Base-by-base conservation (phyloP, 2,329 filamentous ascomycete species). In the Sporothrix variecibatus region DNA sequence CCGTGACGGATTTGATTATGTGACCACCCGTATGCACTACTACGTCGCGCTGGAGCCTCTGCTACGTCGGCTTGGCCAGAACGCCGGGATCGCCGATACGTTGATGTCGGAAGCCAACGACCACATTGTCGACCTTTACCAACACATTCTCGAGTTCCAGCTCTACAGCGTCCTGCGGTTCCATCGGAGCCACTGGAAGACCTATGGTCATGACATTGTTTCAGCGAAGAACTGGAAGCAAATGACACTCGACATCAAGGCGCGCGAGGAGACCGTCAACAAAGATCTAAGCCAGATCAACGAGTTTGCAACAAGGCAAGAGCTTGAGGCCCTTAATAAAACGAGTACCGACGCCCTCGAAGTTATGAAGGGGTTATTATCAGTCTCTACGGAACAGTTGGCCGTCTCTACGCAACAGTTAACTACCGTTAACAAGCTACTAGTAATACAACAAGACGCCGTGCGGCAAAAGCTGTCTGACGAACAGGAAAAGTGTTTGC, bases 71-170 rank as follows among this genome's bases (percentile, higher is more conserved):
- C 72, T 74, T 72, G 76, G 75, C 62, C 73, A 17, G 26, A 76
- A 49, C 49, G 71, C 53, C 5, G 26, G 56, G 12, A 40, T 58
- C 34, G 26, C 26, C 73, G 28, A 70, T 3, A 3, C 20, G 7
- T 58, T 58, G 17, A 58, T 58, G 12, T 7, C 3, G 26, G 76
- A 79, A 60, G 69, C 76, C 17, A 62, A 75, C 2, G 60, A 11
- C 49, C 49, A 20, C 17, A n/a, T 51, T n/a, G 17, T 51, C 11
- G 49, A 51, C 49, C 49, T 51, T 11, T 83, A 83, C 72, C 67
- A 79, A 40, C 46, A 75, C n/a, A 80, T 84, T 56, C 76, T 83
- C 28, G 78, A 79, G 5, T 84, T 83, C 56, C 82, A 83, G 67
- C 60, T 82, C n/a, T 73, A 70, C 31, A 81, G 77, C 46, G 79